Conservation (phyloP, 192 early-diverging fungal species). For the Rhizophagus sp. region DNA sequence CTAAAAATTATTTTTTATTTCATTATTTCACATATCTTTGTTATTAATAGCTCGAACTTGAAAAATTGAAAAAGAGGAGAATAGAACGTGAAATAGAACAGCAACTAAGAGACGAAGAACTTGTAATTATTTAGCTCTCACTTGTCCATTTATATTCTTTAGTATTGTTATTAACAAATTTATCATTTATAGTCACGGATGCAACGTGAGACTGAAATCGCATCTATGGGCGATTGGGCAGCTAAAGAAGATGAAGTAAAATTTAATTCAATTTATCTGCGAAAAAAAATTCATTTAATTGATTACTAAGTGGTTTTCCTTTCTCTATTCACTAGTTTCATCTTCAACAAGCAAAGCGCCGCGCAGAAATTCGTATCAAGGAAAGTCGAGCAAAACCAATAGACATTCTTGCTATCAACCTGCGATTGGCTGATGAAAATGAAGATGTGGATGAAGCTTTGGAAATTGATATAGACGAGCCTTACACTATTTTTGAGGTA, state of each 20-base stretch:
- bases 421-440: conserved; percentile 70
- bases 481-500: conserved; percentile 76
- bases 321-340: conserved; percentile 60
- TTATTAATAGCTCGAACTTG: conserved; percentile 59
- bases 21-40: background rate
- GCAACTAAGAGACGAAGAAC: conserved; percentile 80
- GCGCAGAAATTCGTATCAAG: conserved; percentile 92
- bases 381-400: conserved; percentile 87
- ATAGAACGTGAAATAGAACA: conserved; percentile 81
- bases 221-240: conserved; percentile 95
- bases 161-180: background rate
- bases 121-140: conserved; percentile 40
- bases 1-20: too few species aligned
- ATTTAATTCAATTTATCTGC: background rate
- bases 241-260: conserved; percentile 78
- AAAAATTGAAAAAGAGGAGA: conserved; percentile 77
- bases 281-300: background rate
- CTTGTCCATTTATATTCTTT: background rate
- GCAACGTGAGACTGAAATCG: conserved; percentile 84
- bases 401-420: conserved; percentile 90
- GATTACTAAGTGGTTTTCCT: background rate
- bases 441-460: conserved; percentile 72
- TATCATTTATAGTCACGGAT: conserved; percentile 28
- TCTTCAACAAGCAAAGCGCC: conserved; percentile 83
- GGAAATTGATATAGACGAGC: conserved; percentile 88